Base-by-base conservation (phyloP, 192 early-diverging fungal species). In the Coemansia sp. region DNA sequence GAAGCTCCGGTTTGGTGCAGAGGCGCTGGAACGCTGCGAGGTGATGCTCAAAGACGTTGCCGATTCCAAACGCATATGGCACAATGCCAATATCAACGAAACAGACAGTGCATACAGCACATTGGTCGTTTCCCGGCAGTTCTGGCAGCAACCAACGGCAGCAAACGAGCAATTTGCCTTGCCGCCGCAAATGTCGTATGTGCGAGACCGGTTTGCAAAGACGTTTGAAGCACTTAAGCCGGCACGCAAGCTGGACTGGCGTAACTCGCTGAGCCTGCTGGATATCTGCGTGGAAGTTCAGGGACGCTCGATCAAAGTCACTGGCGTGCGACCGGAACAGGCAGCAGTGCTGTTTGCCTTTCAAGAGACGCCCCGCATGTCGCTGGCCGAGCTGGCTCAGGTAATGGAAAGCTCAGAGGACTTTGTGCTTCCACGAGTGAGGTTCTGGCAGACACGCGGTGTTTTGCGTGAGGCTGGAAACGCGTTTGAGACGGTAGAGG, bases 1-100 rank as follows among this genome's bases (percentile, higher is more conserved):
- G 60, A 90, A 89, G 54, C 56, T 88, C 42, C 71, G 86, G 40
- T 88, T 92, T 37, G 85, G 87, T 12, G 85, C 81, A 11, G 42
- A 52, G 1, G 81, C 80, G 49, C 62, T 92, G 36, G 79, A 84
- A 21, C 63, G 76, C 18, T 87, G 87, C 50, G 88, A 90, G 49
- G 88, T 92, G 6, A 92, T 92, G 90, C 69, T 92, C 5, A 88
- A 86, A 51, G 90, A 92, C 47, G 62, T 90, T 23, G 82, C 84
- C 11, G 87, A 89, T 36, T 90, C 89, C 0, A 83, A 84, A 36
- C 76, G 90, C 17, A 69, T 86, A 10, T 78, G 83, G 34, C 71
- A 73, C 43, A 69, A 71, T 44, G 69, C 86, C n/a, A 55, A 73
- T 16, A 26, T 4, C 1, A 26, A 26, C 23, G 73, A 80, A 42